Evolutionary conservation across 208 protist species (phyloP), one percentile per base, ranked within the genome.

Genomic region (Naegleria gruberi): DNA sequence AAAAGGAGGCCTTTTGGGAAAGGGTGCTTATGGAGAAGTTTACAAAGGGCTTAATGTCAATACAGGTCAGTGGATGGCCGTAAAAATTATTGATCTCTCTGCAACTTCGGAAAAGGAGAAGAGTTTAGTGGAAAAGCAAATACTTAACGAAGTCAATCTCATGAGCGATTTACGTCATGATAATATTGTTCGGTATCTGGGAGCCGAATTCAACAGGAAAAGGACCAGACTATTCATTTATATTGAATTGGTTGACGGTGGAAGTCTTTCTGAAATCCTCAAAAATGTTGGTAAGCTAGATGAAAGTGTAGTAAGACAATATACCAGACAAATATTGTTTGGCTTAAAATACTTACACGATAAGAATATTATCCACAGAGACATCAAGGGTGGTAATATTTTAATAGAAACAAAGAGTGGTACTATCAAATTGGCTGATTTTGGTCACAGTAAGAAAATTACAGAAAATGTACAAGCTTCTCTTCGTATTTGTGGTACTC

Each of bases 401-500:
- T 93, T 98, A 57, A 95, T 98, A 87, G 95, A 93, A 40, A 92
- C 95, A 5, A 90, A 92, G 0, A 65, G 7, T 65, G 97, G 97
- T 43, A 93, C 96, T 90, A 95, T 97, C 6, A 98, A 98, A 93
- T 93, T 98, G 30, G 96, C 96, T 5, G 97, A 98, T 91, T 98
- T 98, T 89, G 86, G 86, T 37, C 51, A 77, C 23, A 37, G 15
- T 45, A 89, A 89, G 46, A 15, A 19, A 46, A 15, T 89, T 6
- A 77, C 10, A n/a, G 51, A 89, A 40, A 15, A 41, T 8, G 2
- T n/a, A n/a, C 44, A 74, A 41, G 81, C 40, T 6, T 46, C 12
- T 5, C 34, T 37, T n/a, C 26, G 7, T 34, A 10, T 96, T 87
- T 93, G 92, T 37, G 97, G 97, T 19, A 98, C 97, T 57, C 95